A percentile compares a stretch with the other conserved stretches of the same genome.
These are phyloP conservation scores for Mycena chlorophos DNA, from an alignment of 768 basidiomycete species.

Conservation along the genomic window DNA sequence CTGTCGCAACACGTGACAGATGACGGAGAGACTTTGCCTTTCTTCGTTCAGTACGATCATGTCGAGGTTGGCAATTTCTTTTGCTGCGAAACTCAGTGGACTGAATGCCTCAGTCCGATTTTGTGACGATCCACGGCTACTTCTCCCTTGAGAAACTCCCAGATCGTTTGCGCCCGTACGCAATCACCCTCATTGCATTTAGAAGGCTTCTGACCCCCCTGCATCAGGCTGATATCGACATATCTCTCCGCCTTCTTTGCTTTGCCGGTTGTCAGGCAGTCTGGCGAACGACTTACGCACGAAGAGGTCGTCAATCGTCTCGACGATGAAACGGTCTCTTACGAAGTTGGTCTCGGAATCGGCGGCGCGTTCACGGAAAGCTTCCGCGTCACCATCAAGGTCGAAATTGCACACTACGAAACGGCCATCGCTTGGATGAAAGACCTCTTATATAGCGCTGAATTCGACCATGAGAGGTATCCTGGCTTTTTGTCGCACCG, in stretches of 20 bases:
- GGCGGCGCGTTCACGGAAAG: slow-evolving; percentile 70
- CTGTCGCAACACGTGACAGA: slow-evolving; percentile 63
- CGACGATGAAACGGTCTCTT: slow-evolving; percentile 88
- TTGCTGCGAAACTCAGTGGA: slow-evolving; percentile 3
- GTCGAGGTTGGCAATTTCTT: slow-evolving; percentile 59
- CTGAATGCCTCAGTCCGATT: slow-evolving; percentile 70
- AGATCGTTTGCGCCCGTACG: slow-evolving; percentile 73
- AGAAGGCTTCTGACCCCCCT: slow-evolving; percentile 7
- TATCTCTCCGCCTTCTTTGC: slow-evolving; percentile 88
- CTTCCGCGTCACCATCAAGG: slow-evolving; percentile 77
- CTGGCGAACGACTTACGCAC: slow-evolving; percentile 71
- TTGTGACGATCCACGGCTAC: slow-evolving; percentile 77
- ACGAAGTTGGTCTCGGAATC: slow-evolving; percentile 71
- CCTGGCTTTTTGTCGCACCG: slow-evolving; percentile 12
- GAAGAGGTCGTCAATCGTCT: slow-evolving; percentile 91
- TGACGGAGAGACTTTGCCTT: slow-evolving; percentile 72
- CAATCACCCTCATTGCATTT: slow-evolving; percentile 3
- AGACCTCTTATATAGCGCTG: slow-evolving; percentile 72
- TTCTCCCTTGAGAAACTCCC: slow-evolving; percentile 78
- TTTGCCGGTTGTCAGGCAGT: slow-evolving; percentile 70
- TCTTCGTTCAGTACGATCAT: slow-evolving; percentile 93
- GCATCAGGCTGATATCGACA: slow-evolving; percentile 65
- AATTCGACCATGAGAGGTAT: slow-evolving; percentile 82
- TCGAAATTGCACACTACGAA: slow-evolving; percentile 78
- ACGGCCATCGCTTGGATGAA: slow-evolving; percentile 82